Base-by-base conservation (phyloP, 306 rosid species). In the Vicia villosa region DNA sequence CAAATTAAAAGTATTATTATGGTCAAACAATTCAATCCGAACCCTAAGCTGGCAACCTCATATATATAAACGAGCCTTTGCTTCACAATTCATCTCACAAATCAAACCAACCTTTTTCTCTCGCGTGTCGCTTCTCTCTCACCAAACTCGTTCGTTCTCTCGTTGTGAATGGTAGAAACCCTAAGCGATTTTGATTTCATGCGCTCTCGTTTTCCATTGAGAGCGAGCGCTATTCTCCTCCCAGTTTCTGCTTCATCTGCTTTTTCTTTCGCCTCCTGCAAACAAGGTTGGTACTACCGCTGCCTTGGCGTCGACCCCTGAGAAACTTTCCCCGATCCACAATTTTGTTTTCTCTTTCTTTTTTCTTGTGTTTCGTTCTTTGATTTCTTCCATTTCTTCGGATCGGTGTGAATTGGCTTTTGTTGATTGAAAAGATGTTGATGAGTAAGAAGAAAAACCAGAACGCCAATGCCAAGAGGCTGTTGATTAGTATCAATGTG, bases 271-370 rank as follows among this genome's bases (percentile, higher is more conserved):
- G 99, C 89, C 19, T 91, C 99, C 37, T 94, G 97, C 96, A 94
- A 87, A 75, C 88, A 89, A 68, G 96, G 87, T 83, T 94, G 99
- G 99, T 94, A 94, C 88, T 94, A 78, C 85, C 99, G 99, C 88
- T 94, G 99, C 96, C 75, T 88, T 26, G 99, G 99, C 73, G 76
- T 91, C 69, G 99, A 91, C 92, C 97, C 99, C 8, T 92, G 83
- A 34, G 38, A 34, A 32, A 32, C 37, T 32, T 32, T 1, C 37
- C 37, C 22, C 11, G 41, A 20, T 7, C 21, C 47, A 17, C 55
- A 11, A 61, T 52, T 80, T 46, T 47, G 54, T 12, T 42, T 38
- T 36, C 5, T 43, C 38, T 34, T 49, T 16, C 0, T 1, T 6
- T 22, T 12, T 34, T 34, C 1, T 34, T 1, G 38, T 0, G n/a